phyloP scores from a whole-genome alignment of 257 asterid genomes.

The Catharanthus roseus region DNA sequence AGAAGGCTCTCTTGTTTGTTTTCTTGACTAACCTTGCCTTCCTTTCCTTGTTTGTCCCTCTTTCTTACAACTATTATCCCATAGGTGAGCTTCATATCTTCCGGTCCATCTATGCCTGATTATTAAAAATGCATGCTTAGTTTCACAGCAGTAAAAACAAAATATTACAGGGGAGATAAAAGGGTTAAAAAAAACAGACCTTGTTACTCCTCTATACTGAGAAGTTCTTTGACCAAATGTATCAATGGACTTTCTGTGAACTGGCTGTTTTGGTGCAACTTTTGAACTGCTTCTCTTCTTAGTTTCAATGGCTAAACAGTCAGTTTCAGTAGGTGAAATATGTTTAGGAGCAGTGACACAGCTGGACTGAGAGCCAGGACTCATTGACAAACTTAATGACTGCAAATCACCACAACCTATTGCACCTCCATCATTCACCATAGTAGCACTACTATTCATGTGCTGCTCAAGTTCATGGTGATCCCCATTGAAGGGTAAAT shows the following conservation, averaged over 20 bases:
- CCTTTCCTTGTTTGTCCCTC: constrained; percentile 50
- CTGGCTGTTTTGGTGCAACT: constrained; percentile 48
- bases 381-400: constrained; percentile 66
- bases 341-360: constrained; percentile 60
- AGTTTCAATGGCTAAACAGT: constrained; percentile 39
- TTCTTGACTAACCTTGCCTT: constrained; percentile 34
- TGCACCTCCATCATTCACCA: constrained; percentile 21
- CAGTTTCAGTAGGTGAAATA: constrained; percentile 43
- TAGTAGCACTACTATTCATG: constrained; percentile 2
- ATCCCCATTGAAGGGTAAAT: constrained; percentile 20
- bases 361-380: constrained; percentile 83
- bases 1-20: constrained; percentile 6
- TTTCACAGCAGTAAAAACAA: not conserved
- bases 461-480: constrained; percentile 36
- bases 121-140: not conserved
- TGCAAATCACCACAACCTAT: constrained; percentile 44
- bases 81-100: constrained; percentile 42
- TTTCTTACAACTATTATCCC: constrained; percentile 49
- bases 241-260: constrained; percentile 87
- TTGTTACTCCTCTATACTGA: constrained; percentile 94
- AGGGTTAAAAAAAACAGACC: constrained; percentile 30
- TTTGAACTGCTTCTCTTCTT: constrained; percentile 58
- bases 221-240: constrained; percentile 97
- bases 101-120: constrained; percentile 40
- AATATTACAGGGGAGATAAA: not conserved